Evolutionary conservation across 176 grass and related monocot genomes (phyloP).

Genomic region (Ensete ventricosum): DNA sequence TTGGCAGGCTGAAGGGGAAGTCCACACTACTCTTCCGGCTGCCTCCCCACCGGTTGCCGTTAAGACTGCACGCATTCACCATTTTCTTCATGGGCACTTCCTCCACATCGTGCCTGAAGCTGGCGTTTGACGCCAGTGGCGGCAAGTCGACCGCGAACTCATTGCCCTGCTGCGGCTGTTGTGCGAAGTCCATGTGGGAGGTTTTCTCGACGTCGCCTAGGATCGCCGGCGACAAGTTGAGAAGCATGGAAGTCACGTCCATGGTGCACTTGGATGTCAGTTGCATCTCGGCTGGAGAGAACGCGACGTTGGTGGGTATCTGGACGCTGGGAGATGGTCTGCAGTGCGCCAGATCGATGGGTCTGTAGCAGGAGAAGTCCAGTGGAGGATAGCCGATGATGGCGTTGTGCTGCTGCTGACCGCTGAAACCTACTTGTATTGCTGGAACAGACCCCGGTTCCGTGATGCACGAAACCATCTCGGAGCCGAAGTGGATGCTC

Average conservation of each 20-base stretch:
- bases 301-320: slow-evolving; percentile 13
- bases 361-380: slow-evolving; percentile 36
- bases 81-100: not conserved
- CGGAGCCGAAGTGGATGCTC: slow-evolving; percentile 29
- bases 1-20: slow-evolving; percentile 49
- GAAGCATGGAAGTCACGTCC: slow-evolving; percentile 62
- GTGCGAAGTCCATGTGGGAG: slow-evolving; percentile 55
- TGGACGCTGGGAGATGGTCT: slow-evolving; percentile 11
- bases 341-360: slow-evolving; percentile 35
- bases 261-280: slow-evolving; percentile 29
- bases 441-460: slow-evolving; percentile 24
- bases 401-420: slow-evolving; percentile 9
- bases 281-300: slow-evolving; percentile 27
- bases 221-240: slow-evolving; percentile 38
- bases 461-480: slow-evolving; percentile 39
- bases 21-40: slow-evolving; percentile 6
- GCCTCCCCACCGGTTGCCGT: slow-evolving; percentile 9
- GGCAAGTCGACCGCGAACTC: slow-evolving; percentile 20
- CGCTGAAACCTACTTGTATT: slow-evolving; percentile 37
- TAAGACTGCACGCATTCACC: slow-evolving; percentile 10
- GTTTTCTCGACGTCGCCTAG: slow-evolving; percentile 28
- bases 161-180: slow-evolving; percentile 15
- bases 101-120: slow-evolving; percentile 1
- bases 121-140: not conserved
- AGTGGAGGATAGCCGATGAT: slow-evolving; percentile 14